A percentile compares a stretch with the other conserved stretches of the same genome.
Evolutionary conservation across 805 yeast genomes (phyloP).

Genomic region (Metschnikowia noctiluminum): DNA sequence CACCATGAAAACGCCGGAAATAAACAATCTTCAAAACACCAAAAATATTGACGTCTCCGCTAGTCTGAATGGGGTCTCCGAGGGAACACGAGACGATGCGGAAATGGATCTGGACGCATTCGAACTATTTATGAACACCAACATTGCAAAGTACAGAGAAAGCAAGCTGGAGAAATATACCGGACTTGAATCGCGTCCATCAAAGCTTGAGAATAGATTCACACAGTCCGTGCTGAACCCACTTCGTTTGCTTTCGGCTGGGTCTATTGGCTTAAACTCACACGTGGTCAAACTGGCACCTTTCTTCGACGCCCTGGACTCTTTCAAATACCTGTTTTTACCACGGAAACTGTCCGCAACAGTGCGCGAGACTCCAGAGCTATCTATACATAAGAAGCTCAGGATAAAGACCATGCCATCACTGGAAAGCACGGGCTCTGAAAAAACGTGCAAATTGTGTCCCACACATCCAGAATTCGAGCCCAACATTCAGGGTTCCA

Average conservation of each 20-base stretch:
- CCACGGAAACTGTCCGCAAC: conserved; percentile 35
- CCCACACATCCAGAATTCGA: neutral
- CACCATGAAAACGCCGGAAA: too few relatives aligned
- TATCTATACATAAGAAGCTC: conserved; percentile 40
- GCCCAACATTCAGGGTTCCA: neutral
- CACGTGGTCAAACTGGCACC: conserved; percentile 5
- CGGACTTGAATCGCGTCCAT: neutral
- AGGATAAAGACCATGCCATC: conserved; percentile 33
- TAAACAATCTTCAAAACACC: too few relatives aligned
- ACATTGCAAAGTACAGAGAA: conserved; percentile 33
- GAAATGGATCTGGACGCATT: conserved; percentile 24
- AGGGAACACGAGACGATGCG: neutral
- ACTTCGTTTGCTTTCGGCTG: conserved; percentile 26
- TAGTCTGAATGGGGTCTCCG: neutral
- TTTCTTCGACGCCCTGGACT: conserved; percentile 3
- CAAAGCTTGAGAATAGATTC: neutral
- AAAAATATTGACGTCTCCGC: neutral
- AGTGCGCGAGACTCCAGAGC: conserved; percentile 32
- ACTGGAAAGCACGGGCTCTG: neutral
- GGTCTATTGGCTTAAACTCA: conserved; percentile 4
- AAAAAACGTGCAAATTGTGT: neutral
- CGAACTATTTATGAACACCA: conserved; percentile 31
- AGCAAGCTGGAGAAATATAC: conserved; percentile 18
- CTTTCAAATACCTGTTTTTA: conserved; percentile 8
- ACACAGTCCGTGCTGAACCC: conserved; percentile 16